These are phyloP conservation scores for Neodidymelliopsis sp. DNA, from an alignment of 2,329 filamentous ascomycete species.

Conservation along the genomic window DNA sequence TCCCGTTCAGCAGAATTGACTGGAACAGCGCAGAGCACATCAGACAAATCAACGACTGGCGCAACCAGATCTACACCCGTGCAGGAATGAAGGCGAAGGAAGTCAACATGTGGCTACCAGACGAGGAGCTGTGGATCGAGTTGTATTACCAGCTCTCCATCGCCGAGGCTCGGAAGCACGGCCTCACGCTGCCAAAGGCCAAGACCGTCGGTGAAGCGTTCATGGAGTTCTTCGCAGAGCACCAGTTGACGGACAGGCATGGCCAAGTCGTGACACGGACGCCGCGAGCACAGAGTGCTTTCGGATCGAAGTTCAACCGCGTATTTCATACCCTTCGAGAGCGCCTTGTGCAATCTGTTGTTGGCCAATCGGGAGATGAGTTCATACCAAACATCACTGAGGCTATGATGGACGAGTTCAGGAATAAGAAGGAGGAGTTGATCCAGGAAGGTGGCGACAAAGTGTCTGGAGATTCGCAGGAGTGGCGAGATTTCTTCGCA, in stretches of 20 bases:
- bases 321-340: constrained; percentile 9
- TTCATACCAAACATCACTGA: constrained; percentile 20
- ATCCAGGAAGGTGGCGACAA: constrained; percentile 3
- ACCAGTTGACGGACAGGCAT: constrained; percentile 4
- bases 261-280: constrained; percentile 3
- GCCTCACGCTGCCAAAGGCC: constrained; percentile 15
- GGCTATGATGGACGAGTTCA: constrained; percentile 18
- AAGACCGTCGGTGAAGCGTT: constrained; percentile 20
- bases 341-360: constrained; percentile 1
- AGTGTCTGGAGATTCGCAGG: constrained; percentile 7
- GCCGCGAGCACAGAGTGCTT: constrained; percentile 20
- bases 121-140: constrained; percentile 30
- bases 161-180: constrained; percentile 15
- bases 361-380: constrained; percentile 18
- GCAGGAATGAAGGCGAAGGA: constrained; percentile 27
- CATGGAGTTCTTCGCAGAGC: constrained; percentile 25
- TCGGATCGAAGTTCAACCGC: constrained; percentile 28
- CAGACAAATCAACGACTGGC: constrained; percentile 33
- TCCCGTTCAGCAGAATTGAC: constrained; percentile 25
- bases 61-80: constrained; percentile 33
- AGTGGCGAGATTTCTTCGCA: constrained; percentile 14
- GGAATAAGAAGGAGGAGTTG: constrained; percentile 10
- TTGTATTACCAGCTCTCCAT: constrained; percentile 29
- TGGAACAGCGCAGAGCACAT: constrained; percentile 29
- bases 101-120: constrained; percentile 22